Evolutionary conservation across 495 filamentous ascomycete species (phyloP).

Genomic region (Xylaria castorea): DNA sequence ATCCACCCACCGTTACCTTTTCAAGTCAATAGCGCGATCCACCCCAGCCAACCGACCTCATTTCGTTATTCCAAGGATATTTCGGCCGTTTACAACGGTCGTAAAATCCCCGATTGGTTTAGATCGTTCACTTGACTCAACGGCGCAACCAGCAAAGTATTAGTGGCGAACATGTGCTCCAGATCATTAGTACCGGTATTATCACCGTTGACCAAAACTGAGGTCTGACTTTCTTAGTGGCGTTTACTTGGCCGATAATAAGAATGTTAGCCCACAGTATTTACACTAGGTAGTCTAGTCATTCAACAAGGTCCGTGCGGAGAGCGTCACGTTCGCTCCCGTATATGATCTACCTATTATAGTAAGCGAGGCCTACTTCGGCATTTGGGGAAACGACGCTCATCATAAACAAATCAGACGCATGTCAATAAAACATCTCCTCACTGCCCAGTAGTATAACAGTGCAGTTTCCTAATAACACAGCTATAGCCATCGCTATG

Average conservation of each 20-base stretch:
- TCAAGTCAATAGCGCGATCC: conserved; percentile 22
- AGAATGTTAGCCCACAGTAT: background rate
- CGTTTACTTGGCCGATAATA: background rate
- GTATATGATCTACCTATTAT: conserved; percentile 18
- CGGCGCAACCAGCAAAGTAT: background rate
- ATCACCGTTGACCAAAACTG: background rate
- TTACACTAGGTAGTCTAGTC: conserved; percentile 2
- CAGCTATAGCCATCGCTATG: no score
- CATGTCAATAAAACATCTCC: background rate
- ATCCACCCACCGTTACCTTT: conserved; percentile 23
- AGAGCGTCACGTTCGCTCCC: background rate
- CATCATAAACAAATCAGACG: conserved; percentile 8
- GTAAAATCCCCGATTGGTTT: conserved; percentile 27
- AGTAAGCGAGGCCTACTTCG: conserved; percentile 18
- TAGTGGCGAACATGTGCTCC: conserved; percentile 6
- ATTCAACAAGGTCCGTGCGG: conserved; percentile 18
- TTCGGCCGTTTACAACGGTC: conserved; percentile 22
- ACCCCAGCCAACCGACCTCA: background rate
- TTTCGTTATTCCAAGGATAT: conserved; percentile 9
- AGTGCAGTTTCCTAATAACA: background rate
- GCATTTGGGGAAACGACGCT: conserved; percentile 3
- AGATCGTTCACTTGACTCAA: conserved; percentile 2
- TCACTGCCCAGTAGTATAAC: background rate
- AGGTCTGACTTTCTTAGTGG: background rate
- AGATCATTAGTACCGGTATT: conserved; percentile 1